Conservation (phyloP, 352 stramenopile genomes). For the Phytopythium mirpurense region DNA sequence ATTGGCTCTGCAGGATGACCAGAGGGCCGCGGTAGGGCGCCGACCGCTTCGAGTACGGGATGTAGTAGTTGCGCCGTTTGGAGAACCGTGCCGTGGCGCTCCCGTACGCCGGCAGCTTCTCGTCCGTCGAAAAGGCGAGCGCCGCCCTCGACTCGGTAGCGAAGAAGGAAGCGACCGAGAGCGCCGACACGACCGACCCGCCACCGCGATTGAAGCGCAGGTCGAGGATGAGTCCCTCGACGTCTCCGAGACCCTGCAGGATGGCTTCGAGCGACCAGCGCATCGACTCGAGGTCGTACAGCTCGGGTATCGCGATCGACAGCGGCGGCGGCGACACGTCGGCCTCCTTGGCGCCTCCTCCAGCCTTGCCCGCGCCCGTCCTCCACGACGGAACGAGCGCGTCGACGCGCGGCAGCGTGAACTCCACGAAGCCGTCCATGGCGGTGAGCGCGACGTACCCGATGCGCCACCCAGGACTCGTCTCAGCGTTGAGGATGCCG, state of each 20-base stretch:
- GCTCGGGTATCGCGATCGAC: constrained; percentile 51
- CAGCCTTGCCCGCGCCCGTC: not conserved
- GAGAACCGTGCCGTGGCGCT: constrained; percentile 29
- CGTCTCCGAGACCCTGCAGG: constrained; percentile 45
- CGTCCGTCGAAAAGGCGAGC: constrained; percentile 67
- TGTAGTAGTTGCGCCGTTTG: constrained; percentile 53
- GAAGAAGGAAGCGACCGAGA: constrained; percentile 77
- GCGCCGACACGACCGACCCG: constrained; percentile 51
- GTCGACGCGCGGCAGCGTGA: constrained; percentile 56
- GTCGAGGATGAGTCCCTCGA: constrained; percentile 74
- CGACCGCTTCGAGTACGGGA: constrained; percentile 50
- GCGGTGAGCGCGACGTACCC: constrained; percentile 66
- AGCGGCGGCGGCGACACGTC: not conserved
- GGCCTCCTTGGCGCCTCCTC: not conserved
- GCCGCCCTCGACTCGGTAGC: constrained; percentile 27
- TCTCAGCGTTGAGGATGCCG: constrained; percentile 67
- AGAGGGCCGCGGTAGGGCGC: constrained; percentile 60
- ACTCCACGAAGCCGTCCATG: constrained; percentile 82
- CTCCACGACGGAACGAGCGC: constrained; percentile 52
- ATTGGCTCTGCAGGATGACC: constrained; percentile 67
- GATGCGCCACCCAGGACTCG: constrained; percentile 70
- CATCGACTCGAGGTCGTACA: constrained; percentile 86
- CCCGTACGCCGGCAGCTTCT: constrained; percentile 38
- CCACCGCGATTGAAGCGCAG: constrained; percentile 72
- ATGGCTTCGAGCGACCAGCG: constrained; percentile 83